Evolutionary conservation across 2,329 filamentous ascomycete species (phyloP).

Genomic region (Fusarium phyllophilum): DNA sequence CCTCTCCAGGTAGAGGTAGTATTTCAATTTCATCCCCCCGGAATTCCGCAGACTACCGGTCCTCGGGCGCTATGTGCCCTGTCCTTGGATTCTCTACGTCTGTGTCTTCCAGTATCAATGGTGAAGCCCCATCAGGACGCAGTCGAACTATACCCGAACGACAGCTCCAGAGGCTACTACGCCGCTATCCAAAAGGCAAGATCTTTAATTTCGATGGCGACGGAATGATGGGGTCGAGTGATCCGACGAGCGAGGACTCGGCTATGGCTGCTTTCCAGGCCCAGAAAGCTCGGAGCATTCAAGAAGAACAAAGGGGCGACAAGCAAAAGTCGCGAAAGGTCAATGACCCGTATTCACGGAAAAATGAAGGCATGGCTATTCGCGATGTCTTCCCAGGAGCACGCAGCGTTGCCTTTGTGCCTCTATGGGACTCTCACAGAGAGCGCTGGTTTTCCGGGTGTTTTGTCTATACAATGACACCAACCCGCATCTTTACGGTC

Average conservation of each 20-base stretch:
- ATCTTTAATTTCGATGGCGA: conserved; percentile 57
- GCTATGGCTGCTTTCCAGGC: not conserved
- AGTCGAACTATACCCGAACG: not conserved
- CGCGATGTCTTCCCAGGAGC: conserved; percentile 54
- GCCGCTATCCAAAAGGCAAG: conserved; percentile 57
- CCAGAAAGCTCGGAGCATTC: not conserved
- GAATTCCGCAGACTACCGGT: conserved; percentile 40
- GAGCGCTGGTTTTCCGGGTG: conserved; percentile 61
- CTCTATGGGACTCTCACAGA: conserved; percentile 58
- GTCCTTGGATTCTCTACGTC: conserved; percentile 54
- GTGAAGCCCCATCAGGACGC: conserved; percentile 17
- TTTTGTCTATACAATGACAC: conserved; percentile 59
- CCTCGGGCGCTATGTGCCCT: conserved; percentile 36
- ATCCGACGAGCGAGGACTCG: conserved; percentile 44
- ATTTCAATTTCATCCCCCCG: conserved; percentile 12
- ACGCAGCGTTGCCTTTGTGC: conserved; percentile 58
- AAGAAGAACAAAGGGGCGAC: not conserved
- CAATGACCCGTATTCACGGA: conserved; percentile 19
- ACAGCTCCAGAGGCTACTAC: conserved; percentile 17
- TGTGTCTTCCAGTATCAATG: conserved; percentile 48
- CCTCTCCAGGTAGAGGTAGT: not conserved
- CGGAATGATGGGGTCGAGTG: conserved; percentile 48
- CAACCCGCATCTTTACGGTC: conserved; percentile 56
- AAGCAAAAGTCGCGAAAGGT: not conserved
- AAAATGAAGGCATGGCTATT: conserved; percentile 42